Evolutionary conservation across 345 rosid species (phyloP), one percentile per base, ranked within the genome.

Genomic region (Cardamine resedifolia): DNA sequence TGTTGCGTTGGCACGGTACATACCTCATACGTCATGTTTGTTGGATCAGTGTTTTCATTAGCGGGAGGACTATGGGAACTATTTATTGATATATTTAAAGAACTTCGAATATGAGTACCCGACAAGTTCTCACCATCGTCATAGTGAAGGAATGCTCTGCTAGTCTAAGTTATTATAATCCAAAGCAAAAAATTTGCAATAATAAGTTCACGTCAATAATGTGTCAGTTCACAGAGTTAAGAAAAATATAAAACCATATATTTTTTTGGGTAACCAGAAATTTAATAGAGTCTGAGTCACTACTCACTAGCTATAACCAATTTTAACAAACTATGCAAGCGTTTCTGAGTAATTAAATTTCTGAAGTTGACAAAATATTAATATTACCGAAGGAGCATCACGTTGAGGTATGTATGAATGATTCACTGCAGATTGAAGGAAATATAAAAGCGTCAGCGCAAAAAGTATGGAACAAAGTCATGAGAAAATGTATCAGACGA

Each of bases 1-100:
- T 3, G 11, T 52, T 52, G 62, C 28, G 6, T 64, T 71, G 14
- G 14, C 18, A 39, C 0, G 33, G 20, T 31, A 56, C 50, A 26
- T 45, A 75, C 78, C 78, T 60, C 78, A 68, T 75, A 68, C 0
- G 79, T 75, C 70, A 75, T 47, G 27, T 47, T 18, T 33, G 14
- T 14, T 8, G 50, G 23, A 57, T 65, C 71, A 21, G 1, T 57
- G n/a, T 39, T 23, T 27, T 51, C 78, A 58, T 47, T 10, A 26
- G 30, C 33, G 3, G 23, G 30, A 51, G 19, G 6, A 56, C 47
- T 45, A 26, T 19, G 34, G 21, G 15, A 41, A 61, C 43, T 71
- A 60, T 8, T 24, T 31, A 18, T 21, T 33, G 28, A 47, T 7
- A 41, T 20, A 43, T 45, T 19, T 47, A 36, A 47, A n/a, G 31